These are phyloP conservation scores for Fusarium temperatum DNA, from an alignment of 2,329 filamentous ascomycete species.

Conservation along the genomic window DNA sequence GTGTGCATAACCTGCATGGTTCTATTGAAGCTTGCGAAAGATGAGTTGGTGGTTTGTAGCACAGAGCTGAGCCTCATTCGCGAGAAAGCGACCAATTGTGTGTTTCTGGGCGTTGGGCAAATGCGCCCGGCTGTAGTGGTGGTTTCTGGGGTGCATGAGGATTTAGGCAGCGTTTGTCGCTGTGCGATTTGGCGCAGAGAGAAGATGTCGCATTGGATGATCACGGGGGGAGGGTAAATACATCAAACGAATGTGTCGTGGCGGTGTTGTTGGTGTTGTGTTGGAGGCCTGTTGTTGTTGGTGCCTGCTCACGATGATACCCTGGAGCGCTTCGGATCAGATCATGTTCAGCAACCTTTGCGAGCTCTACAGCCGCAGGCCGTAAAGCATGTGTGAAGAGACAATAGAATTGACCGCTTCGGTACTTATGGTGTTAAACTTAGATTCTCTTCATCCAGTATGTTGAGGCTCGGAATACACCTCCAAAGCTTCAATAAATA, in stretches of 20 bases:
- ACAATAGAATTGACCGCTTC: neutral
- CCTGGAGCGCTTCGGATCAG: neutral
- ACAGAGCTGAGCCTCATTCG: neutral
- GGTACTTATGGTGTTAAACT: rapidly evolving
- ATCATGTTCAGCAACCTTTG: neutral
- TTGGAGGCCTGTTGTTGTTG: neutral
- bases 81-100: neutral
- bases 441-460: rapidly evolving
- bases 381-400: neutral
- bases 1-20: neutral
- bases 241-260: neutral
- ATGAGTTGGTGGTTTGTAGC: neutral
- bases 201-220: neutral
- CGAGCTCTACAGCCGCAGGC: neutral
- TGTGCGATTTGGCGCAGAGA: neutral
- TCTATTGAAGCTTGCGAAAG: neutral
- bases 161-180: neutral
- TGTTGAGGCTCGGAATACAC: rapidly evolving
- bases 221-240: neutral
- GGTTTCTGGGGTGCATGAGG: neutral
- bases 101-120: neutral
- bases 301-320: neutral
- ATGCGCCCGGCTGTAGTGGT: neutral
- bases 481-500: rapidly evolving
- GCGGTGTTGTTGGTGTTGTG: neutral